A percentile compares a stretch with the other conserved stretches of the same genome.
phyloP scores from a whole-genome alignment of 2,329 filamentous ascomycete genomes.

The Akanthomyces lecanii region DNA sequence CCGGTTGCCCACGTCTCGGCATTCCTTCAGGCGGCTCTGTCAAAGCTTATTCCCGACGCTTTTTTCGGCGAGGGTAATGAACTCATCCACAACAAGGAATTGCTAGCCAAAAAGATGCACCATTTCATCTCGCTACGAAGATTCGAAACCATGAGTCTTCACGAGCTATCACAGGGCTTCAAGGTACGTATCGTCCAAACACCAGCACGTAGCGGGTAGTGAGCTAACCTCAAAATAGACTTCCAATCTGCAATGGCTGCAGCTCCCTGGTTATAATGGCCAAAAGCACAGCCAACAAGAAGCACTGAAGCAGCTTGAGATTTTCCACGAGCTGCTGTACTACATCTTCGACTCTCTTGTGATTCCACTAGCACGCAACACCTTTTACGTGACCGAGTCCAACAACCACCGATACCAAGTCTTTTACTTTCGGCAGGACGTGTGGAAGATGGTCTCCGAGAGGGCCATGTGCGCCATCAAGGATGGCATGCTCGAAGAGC shows the following conservation, averaged over 20 bases:
- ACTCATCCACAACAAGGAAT: slow-evolving; percentile 54
- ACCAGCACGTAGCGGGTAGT: slow-evolving; percentile 10
- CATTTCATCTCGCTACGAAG: slow-evolving; percentile 71
- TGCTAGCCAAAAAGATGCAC: slow-evolving; percentile 66
- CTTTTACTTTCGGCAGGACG: slow-evolving; percentile 92
- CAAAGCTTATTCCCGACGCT: slow-evolving; percentile 65
- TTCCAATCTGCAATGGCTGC: slow-evolving; percentile 68
- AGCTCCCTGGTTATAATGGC: slow-evolving; percentile 43
- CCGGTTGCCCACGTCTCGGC: slow-evolving; percentile 68
- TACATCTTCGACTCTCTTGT: slow-evolving; percentile 90
- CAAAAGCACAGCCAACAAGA: slow-evolving; percentile 67
- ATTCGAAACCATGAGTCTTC: slow-evolving; percentile 76
- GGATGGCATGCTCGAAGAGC: slow-evolving; percentile 70
- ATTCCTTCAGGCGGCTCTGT: slow-evolving; percentile 76
- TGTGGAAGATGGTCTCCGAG: slow-evolving; percentile 75
- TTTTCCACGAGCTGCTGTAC: slow-evolving; percentile 83
- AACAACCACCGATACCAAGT: slow-evolving; percentile 72
- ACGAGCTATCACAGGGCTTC: slow-evolving; percentile 71
- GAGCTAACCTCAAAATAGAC: slow-evolving; percentile 45
- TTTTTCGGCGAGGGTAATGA: slow-evolving; percentile 65
- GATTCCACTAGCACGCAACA: slow-evolving; percentile 77
- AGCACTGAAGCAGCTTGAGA: slow-evolving; percentile 67
- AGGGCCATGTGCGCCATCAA: slow-evolving; percentile 67
- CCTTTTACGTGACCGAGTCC: slow-evolving; percentile 95
- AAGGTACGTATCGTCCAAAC: slow-evolving; percentile 49